Evolutionary conservation across 2,329 filamentous ascomycete species (phyloP), one percentile per base, ranked within the genome.

Genomic region (Monosporascus sp.): DNA sequence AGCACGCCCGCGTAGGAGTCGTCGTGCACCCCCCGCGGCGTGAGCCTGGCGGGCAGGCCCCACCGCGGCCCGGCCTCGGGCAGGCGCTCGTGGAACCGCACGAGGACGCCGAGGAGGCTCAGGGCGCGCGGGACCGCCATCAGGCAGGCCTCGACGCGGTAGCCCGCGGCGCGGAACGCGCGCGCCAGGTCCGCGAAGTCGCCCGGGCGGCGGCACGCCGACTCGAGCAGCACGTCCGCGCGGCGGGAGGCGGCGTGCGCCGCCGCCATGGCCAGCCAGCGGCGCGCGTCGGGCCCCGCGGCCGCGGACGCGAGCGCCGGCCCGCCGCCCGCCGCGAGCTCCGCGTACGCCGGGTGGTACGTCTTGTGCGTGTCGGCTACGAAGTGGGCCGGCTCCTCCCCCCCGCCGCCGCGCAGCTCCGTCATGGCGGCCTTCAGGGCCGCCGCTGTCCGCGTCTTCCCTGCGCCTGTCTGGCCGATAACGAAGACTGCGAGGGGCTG

Each of bases 321-420:
- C 9, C 54, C 55, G 1, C 59, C 51, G 1, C 59, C 51, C 18
- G 63, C 56, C 5, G 71, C 56, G 26, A 74, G 65, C 3, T 50
- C n/a, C 15, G 57, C 31, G 63, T 76, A 77, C 18, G 65, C 55
- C 0, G 76, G 76, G 62, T 78, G 75, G 65, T 76, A 73, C 4
- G 71, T 70, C 60, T 78, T 78, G 71, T 76, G 77, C 22, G 72
- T 73, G 68, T 78, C 75, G 51, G 75, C 74, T 52, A 78, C 72
- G 57, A 78, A 70, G 65, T 78, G 75, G 18, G 68, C 69, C 46
- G 53, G 54, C 22, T 8, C 6, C 41, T 15, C 41, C n/a, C 22
- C 41, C 20, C 20, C n/a, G 18, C 50, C 17, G 20, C 50, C 41
- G 50, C 54, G 43, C 47, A 55, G 48, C 15, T 50, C 31, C 18